These are phyloP conservation scores for Apophysomyces ossiformis DNA, from an alignment of 371 early-diverging fungal genomes.

Conservation along the genomic window DNA sequence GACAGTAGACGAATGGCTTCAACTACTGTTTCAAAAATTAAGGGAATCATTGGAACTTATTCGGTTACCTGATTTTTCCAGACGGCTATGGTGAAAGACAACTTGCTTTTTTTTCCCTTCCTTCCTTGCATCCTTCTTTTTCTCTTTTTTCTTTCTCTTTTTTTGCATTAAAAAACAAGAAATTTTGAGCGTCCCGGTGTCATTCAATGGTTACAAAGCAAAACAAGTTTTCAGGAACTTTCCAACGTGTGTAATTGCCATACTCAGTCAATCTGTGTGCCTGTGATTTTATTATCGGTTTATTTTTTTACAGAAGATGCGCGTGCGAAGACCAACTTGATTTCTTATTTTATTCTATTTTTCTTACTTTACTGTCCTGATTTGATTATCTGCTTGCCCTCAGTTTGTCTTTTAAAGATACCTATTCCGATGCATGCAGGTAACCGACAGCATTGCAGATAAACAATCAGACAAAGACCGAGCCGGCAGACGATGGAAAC, in stretches of 20 bases:
- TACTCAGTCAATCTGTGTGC: background rate
- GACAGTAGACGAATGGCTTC: slow-evolving; percentile 10
- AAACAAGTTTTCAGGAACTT: background rate
- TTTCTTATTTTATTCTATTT: background rate
- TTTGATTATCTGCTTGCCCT: background rate
- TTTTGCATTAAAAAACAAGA: slow-evolving; percentile 4
- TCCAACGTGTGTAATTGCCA: background rate
- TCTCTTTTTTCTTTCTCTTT: background rate
- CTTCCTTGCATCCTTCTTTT: no score
- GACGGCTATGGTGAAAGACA: background rate
- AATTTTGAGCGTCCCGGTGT: background rate
- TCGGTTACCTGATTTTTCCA: background rate
- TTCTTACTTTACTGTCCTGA: slow-evolving; percentile 3
- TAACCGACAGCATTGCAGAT: no score
- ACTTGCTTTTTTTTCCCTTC: no score
- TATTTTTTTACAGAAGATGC: background rate
- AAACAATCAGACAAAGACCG: no score
- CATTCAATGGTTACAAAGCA: background rate
- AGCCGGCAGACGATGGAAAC: no score
- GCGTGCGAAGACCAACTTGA: slow-evolving; percentile 4
- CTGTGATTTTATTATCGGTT: background rate
- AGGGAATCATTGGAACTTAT: background rate
- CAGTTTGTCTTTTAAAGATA: no score
- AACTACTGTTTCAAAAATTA: background rate
- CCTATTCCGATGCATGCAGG: no score